Percentiles rank a stretch among this genome's conserved stretches.
These are phyloP conservation scores for Jacaranda copaia DNA, from an alignment of 257 asterid genomes.

Conservation along the genomic window DNA sequence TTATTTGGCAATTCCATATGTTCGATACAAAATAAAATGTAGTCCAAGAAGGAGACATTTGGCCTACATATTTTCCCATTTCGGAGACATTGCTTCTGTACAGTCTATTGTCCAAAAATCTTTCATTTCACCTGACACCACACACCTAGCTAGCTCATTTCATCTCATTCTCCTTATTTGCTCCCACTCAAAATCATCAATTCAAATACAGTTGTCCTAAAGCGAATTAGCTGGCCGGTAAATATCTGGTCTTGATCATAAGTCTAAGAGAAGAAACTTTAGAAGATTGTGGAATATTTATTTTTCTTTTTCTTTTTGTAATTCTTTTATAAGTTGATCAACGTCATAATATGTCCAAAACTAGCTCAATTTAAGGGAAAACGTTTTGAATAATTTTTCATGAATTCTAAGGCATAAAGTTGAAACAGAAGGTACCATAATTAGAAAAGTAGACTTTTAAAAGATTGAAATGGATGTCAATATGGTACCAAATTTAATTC, in stretches of 20 bases:
- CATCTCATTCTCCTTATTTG: background rate
- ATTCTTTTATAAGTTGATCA: background rate
- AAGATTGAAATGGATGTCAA: background rate
- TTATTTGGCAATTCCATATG: conserved; percentile 41
- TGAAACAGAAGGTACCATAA: too few relatives aligned
- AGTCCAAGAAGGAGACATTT: conserved; percentile 53
- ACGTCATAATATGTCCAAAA: too few relatives aligned
- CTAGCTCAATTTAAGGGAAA: background rate
- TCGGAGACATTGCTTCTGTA: conserved; percentile 38
- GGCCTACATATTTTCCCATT: conserved; percentile 57
- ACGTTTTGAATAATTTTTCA: background rate
- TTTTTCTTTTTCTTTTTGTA: background rate
- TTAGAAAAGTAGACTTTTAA: background rate
- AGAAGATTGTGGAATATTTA: background rate
- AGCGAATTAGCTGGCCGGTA: background rate
- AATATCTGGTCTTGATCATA: too few relatives aligned
- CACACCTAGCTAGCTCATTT: conserved; percentile 24
- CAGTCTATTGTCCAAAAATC: conserved; percentile 50
- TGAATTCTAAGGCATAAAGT: background rate
- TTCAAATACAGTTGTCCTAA: conserved; percentile 20
- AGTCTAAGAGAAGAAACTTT: background rate
- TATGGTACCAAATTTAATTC: background rate
- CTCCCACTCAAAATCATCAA: conserved; percentile 21
- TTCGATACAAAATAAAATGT: conserved; percentile 49
- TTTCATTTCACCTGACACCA: conserved; percentile 39